These are phyloP conservation scores for Plantago coronopus DNA, from an alignment of 305 asterid genomes.

Conservation along the genomic window DNA sequence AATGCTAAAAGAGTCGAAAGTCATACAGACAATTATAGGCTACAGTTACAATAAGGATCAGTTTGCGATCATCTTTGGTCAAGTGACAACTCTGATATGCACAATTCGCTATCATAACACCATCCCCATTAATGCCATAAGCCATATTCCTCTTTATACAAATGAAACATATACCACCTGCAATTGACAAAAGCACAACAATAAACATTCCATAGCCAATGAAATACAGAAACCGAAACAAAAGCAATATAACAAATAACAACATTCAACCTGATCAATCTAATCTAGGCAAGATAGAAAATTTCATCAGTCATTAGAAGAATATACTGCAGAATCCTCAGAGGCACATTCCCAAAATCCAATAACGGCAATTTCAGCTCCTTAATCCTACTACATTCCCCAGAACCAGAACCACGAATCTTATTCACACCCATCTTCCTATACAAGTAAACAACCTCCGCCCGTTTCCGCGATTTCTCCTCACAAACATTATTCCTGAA, in stretches of 20 bases:
- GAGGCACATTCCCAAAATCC: constrained; percentile 51
- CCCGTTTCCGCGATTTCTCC: constrained; percentile 24
- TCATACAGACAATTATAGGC: too few relatives aligned
- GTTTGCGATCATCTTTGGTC: too few relatives aligned
- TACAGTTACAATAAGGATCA: too few relatives aligned
- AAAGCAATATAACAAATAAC: neutral
- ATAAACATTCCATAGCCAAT: constrained; percentile 1
- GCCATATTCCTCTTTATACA: neutral
- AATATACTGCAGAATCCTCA: constrained; percentile 67
- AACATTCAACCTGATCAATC: constrained; percentile 27
- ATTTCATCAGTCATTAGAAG: constrained; percentile 60
- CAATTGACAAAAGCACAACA: constrained; percentile 5
- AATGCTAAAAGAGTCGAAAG: too few relatives aligned
- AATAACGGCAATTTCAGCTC: constrained; percentile 52
- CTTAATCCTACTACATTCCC: constrained; percentile 47
- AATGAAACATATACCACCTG: neutral
- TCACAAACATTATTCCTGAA: constrained; percentile 30
- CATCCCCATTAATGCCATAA: too few relatives aligned
- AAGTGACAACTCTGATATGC: too few relatives aligned
- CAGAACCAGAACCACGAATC: constrained; percentile 27
- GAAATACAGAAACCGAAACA: constrained; percentile 10
- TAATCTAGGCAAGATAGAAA: constrained; percentile 49
- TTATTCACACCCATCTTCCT: constrained; percentile 38
- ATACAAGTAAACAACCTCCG: constrained; percentile 31
- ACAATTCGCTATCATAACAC: too few relatives aligned